phyloP scores from a whole-genome alignment of 2,329 filamentous ascomycete genomes.

The Sphaerostilbella broomeana region DNA sequence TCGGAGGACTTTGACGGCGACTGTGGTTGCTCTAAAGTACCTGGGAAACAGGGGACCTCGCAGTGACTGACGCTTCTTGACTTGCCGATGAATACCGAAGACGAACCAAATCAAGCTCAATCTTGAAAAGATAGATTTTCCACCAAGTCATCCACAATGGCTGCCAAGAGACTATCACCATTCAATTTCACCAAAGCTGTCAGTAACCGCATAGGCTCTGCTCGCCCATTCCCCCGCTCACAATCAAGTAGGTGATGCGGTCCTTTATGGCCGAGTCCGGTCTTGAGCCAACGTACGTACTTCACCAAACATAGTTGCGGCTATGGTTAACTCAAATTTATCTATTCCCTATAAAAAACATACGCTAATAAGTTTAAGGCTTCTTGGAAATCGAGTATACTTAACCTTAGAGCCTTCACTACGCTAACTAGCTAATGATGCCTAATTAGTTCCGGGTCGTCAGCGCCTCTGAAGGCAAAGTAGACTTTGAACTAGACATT shows the following conservation, averaged over 20 bases:
- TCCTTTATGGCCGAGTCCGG: constrained; percentile 83
- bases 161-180: constrained; percentile 30
- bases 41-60: no score
- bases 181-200: constrained; percentile 31
- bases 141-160: no score
- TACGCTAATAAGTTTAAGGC: constrained; percentile 15
- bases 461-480: constrained; percentile 56
- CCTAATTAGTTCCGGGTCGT: constrained; percentile 56
- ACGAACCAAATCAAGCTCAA: no score
- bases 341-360: no score
- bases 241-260: constrained; percentile 62
- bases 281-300: constrained; percentile 72
- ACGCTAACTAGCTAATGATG: not conserved
- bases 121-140: no score
- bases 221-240: not conserved
- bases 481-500: constrained; percentile 72
- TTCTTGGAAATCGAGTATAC: constrained; percentile 22
- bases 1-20: no score
- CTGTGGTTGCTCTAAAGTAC: no score
- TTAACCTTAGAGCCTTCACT: not conserved
- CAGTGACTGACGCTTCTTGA: no score
- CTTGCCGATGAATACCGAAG: no score
- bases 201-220: not conserved
- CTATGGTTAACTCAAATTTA: not conserved
- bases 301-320: not conserved